These are phyloP conservation scores for Pythium biforme DNA, from an alignment of 352 stramenopile genomes.

Conservation along the genomic window DNA sequence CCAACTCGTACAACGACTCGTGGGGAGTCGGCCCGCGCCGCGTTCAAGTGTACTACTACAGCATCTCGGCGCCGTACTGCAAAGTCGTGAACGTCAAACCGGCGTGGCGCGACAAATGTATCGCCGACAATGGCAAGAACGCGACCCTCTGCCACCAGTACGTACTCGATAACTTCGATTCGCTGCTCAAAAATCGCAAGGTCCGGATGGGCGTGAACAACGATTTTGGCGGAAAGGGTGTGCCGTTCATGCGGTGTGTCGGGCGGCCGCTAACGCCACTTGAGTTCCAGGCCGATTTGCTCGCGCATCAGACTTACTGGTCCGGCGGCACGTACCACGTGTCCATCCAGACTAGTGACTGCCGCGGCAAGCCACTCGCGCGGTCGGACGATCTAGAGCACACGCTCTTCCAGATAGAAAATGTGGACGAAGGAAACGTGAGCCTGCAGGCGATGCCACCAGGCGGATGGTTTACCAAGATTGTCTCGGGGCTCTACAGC, in stretches of 20 bases:
- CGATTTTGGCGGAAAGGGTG: slow-evolving; percentile 41
- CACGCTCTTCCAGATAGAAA: slow-evolving; percentile 42
- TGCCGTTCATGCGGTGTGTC: slow-evolving; percentile 47
- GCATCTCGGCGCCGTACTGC: slow-evolving; percentile 38
- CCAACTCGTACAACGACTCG: slow-evolving; percentile 32
- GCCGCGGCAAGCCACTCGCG: slow-evolving; percentile 37
- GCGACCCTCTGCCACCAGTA: slow-evolving; percentile 39
- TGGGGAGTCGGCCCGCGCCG: slow-evolving; percentile 30
- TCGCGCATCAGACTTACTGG: slow-evolving; percentile 56
- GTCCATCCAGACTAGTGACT: slow-evolving; percentile 56
- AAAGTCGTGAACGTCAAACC: slow-evolving; percentile 10
- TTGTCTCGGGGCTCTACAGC: slow-evolving; percentile 41
- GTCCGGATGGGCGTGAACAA: slow-evolving; percentile 36
- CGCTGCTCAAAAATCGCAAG: slow-evolving; percentile 29
- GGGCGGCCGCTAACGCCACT: slow-evolving; percentile 36
- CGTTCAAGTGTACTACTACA: slow-evolving; percentile 30
- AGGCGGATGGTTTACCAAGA: slow-evolving; percentile 36
- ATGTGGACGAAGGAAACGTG: slow-evolving; percentile 31
- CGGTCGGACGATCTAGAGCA: slow-evolving; percentile 36
- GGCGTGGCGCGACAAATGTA: slow-evolving; percentile 28
- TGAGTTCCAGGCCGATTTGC: slow-evolving; percentile 51
- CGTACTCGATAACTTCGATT: slow-evolving; percentile 47
- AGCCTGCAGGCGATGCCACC: slow-evolving; percentile 44
- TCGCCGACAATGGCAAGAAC: slow-evolving; percentile 27
- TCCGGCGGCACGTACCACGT: slow-evolving; percentile 43